Percentiles rank a stretch among this genome's conserved stretches.
phyloP scores from a whole-genome alignment of 371 early-diverging fungal species.

The Mortierella sp. region DNA sequence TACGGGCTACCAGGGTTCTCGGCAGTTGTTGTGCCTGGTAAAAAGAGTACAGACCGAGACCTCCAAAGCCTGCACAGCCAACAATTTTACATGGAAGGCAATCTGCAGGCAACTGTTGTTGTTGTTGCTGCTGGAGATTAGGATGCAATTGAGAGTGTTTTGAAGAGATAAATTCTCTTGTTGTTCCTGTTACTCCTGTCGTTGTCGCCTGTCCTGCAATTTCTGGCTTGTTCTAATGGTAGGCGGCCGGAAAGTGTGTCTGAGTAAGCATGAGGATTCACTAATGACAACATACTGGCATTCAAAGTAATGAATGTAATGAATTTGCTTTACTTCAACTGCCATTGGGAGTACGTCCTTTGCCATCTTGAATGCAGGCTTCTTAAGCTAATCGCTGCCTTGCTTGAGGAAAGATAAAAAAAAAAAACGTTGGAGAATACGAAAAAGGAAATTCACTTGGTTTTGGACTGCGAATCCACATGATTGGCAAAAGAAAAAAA shows the following conservation, averaged over 20 bases:
- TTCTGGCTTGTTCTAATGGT: background rate
- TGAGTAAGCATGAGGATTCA: background rate
- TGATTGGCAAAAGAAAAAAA: no score
- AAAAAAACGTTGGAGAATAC: background rate
- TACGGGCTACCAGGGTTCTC: slow-evolving; percentile 25
- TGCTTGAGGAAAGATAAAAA: background rate
- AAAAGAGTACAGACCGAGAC: slow-evolving; percentile 46
- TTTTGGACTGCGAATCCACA: background rate
- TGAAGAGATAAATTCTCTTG: background rate
- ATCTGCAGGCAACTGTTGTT: slow-evolving; percentile 20
- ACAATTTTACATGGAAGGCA: slow-evolving; percentile 46
- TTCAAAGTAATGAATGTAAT: background rate
- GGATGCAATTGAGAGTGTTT: background rate
- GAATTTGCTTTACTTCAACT: slow-evolving; percentile 6
- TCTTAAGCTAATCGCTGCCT: no score
- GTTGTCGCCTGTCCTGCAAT: background rate
- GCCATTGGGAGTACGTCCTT: slow-evolving; percentile 20
- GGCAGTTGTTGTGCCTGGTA: slow-evolving; percentile 45
- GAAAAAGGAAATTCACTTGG: background rate
- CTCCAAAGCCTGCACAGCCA: slow-evolving; percentile 44
- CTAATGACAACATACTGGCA: background rate
- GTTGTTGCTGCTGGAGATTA: slow-evolving; percentile 7
- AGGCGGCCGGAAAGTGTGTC: background rate
- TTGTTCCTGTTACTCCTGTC: background rate
- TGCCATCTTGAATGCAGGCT: slow-evolving; percentile 12